phyloP scores from a whole-genome alignment of 768 basidiomycete species.

The Tulasnella sp. region DNA sequence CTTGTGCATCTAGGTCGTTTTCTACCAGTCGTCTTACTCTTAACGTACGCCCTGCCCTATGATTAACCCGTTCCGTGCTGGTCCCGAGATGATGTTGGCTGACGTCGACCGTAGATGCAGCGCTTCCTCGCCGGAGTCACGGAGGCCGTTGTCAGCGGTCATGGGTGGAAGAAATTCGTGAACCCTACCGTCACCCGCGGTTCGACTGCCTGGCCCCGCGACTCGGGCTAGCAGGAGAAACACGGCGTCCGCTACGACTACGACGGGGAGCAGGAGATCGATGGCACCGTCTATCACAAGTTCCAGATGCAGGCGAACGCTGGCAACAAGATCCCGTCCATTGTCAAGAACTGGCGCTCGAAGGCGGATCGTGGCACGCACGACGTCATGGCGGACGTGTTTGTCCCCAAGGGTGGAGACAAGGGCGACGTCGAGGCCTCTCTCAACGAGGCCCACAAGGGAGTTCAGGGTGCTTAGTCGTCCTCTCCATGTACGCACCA shows the following conservation, averaged over 20 bases:
- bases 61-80: not conserved
- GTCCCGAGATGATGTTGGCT: constrained; percentile 1
- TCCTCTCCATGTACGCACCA: too few species aligned
- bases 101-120: not conserved
- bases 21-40: too few species aligned
- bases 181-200: not conserved
- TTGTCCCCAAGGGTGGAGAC: not conserved
- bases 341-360: not conserved
- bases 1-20: too few species aligned
- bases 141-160: not conserved
- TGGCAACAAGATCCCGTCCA: not conserved
- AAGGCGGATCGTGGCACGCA: not conserved
- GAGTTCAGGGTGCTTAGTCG: too few species aligned
- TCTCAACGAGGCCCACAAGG: not conserved
- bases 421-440: not conserved
- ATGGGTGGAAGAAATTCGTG: not conserved
- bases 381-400: not conserved
- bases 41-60: too few species aligned
- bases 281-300: not conserved
- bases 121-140: not conserved
- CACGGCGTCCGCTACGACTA: not conserved
- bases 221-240: not conserved
- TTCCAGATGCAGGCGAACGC: not conserved
- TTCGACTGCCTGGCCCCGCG: not conserved
- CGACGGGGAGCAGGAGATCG: not conserved